Base-by-base conservation (phyloP, 2,329 filamentous ascomycete species). In the Knoxdaviesia proteae region DNA sequence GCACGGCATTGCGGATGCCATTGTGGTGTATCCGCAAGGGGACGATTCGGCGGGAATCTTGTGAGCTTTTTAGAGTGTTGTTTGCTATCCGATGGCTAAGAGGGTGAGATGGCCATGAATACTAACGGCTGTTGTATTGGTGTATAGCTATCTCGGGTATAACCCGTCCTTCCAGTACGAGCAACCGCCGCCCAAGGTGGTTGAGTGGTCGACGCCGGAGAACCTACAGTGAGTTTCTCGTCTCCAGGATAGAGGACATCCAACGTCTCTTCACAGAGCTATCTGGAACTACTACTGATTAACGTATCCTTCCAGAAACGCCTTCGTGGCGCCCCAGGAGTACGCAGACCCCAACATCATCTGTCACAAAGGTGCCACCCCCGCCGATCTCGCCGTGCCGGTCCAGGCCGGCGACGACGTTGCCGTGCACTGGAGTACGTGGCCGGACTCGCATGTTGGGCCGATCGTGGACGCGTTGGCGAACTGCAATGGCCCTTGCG, bases 381-480 rank as follows among this genome's bases (percentile, higher is more conserved):
- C 61, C 3, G 65, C 56, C 3, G 53, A 54, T 36, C 53, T 55
- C 32, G 54, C 58, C 40, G 61, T 59, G 20, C 52, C 51, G 1
- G 57, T 65, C 6, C 42, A 53, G 2, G 62, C 63, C 31, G 63
- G 63, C 6, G 56, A 57, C 47, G 56, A 53, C 45, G 52, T 67
- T 41, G 58, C 49, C 32, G 51, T 65, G 42, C 52, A 59, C 40
- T 67, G 63, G 63, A 56, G 49, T 31, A 50, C 48, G 1, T 67
- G 63, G 64, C 61, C 62, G 35, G 56, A 56, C 1, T 55, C 52
- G 5, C 65, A 68, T 52, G 48, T 60, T 34, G 62, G 68, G 0
- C 74, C 75, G 6, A 67, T 80, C 50, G 64, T 80, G 47, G 68
- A 68, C 54, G 80, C 79, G 60, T 59, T 79, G 10, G 76, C 76